Base-by-base conservation (phyloP, 805 yeast genomes). In the Kazachstania psychrophila region DNA sequence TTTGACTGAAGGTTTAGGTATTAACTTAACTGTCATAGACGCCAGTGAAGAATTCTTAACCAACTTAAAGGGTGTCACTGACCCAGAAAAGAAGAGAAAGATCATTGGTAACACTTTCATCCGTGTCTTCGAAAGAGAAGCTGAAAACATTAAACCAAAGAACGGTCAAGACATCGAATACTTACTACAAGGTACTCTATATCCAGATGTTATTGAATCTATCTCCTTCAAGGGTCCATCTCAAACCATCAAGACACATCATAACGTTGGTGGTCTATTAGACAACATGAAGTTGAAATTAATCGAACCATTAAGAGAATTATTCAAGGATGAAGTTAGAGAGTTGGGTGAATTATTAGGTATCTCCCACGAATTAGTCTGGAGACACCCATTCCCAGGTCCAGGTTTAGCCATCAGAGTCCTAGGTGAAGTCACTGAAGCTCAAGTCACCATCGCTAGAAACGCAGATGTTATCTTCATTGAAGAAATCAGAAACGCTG, bases 301-400 rank as follows among this genome's bases (percentile, higher is more conserved):
- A 59, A 92, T 92, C 56, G 99, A 92, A 74, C 99, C 99, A 39
- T 75, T 92, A 62, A 82, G 99, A 67, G 99, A 92, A 72, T 75
- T 92, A 56, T 92, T 92, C 76, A 92, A 92, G 69, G 99, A 92
- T 64, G 99, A 92, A 73, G 99, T 92, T 41, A 86, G 99, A 66
- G 84, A 80, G 53, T 71, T 92, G 51, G 99, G 99, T 66, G 85
- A 86, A 69, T 67, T 92, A 37, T 69, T 92, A 68, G 96, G 95
- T 34, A 89, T 92, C 53, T 94, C 96, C 24, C 92, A 85, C 58
- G 97, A 92, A 53, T 74, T 92, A 52, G 97, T 92, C 49, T 89
- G 97, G 97, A 85, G 99, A 73, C 99, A 92, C 62, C 99, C 99
- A 40, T 92, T 92, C 94, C 99, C 99, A 54, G 99, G 99, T 61